These are phyloP conservation scores for Trypanosoma mega DNA, from an alignment of 208 protist species.

Conservation along the genomic window DNA sequence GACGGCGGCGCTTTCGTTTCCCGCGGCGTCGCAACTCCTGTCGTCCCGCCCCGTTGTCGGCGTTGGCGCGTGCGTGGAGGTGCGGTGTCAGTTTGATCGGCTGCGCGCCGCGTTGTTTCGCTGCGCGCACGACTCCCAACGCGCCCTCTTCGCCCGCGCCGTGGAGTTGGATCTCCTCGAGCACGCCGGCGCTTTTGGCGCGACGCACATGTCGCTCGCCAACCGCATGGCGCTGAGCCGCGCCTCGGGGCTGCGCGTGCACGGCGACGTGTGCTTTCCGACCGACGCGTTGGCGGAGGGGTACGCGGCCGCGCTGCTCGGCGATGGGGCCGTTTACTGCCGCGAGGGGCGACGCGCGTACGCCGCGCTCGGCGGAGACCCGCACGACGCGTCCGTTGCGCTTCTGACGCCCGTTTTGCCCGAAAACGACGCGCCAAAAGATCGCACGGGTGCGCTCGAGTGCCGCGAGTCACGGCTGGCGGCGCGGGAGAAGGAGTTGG, in stretches of 20 bases:
- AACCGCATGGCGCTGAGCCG: neutral
- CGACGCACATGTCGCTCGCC: constrained; percentile 4
- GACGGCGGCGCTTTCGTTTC: neutral
- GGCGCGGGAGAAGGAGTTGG: constrained; percentile 8
- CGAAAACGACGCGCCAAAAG: too few relatives aligned
- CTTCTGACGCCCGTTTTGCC: neutral
- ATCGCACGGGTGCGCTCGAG: neutral
- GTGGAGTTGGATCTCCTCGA: constrained; percentile 10
- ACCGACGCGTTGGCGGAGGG: neutral
- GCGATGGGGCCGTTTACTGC: constrained; percentile 5
- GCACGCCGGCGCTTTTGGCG: constrained; percentile 1
- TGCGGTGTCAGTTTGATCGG: neutral
- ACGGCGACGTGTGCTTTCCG: neutral
- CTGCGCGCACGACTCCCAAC: neutral
- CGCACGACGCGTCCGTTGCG: constrained; percentile 1
- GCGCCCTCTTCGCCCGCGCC: constrained; percentile 5
- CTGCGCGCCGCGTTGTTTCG: neutral
- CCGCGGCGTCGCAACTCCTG: neutral
- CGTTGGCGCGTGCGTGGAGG: neutral
- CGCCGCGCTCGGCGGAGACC: constrained; percentile 2
- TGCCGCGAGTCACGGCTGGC: constrained; percentile 4
- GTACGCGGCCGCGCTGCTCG: neutral
- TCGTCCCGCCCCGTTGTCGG: neutral
- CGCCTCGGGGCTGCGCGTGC: neutral
- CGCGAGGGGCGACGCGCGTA: constrained; percentile 3